phyloP scores from a whole-genome alignment of 768 basidiomycete species.

The Rhodotorula babjevae region DNA sequence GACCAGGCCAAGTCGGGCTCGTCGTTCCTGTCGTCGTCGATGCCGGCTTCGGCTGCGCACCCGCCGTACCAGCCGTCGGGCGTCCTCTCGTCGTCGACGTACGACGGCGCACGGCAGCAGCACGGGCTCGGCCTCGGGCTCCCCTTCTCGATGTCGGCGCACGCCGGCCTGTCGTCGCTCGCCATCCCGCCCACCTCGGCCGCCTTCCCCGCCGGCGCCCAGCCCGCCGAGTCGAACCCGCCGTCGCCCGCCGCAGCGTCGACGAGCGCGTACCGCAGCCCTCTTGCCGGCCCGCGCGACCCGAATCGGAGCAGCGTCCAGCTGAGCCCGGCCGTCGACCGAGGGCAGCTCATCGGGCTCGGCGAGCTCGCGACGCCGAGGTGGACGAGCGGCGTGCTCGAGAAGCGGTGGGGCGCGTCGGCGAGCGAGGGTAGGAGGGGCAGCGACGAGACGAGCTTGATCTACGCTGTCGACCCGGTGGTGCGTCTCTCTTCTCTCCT shows the following conservation, averaged over 20 bases:
- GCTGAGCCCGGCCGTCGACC: slow-evolving; percentile 52
- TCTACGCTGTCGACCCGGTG: slow-evolving; percentile 8
- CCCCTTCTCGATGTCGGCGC: slow-evolving; percentile 36
- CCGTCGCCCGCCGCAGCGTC: background rate
- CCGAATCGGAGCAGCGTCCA: background rate
- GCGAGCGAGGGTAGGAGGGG: background rate
- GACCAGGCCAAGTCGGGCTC: slow-evolving; percentile 15
- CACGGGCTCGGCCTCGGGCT: slow-evolving; percentile 38
- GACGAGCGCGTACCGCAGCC: slow-evolving; percentile 11
- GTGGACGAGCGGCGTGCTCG: slow-evolving; percentile 62
- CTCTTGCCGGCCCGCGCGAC: background rate
- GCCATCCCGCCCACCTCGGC: slow-evolving; percentile 13
- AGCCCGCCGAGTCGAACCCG: background rate
- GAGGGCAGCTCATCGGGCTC: slow-evolving; percentile 81
- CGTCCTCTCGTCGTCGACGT: background rate
- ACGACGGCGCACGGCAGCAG: background rate
- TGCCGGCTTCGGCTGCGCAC: background rate
- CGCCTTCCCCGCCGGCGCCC: slow-evolving; percentile 3
- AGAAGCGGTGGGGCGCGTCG: slow-evolving; percentile 42
- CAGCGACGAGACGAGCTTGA: background rate
- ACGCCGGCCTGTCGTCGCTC: slow-evolving; percentile 30
- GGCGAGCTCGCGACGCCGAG: slow-evolving; percentile 95
- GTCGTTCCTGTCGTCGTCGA: slow-evolving; percentile 20
- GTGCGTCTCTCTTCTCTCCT: background rate
- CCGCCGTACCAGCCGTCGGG: background rate